Conservation (phyloP, 306 rosid species). For the Begonia masoniana region DNA sequence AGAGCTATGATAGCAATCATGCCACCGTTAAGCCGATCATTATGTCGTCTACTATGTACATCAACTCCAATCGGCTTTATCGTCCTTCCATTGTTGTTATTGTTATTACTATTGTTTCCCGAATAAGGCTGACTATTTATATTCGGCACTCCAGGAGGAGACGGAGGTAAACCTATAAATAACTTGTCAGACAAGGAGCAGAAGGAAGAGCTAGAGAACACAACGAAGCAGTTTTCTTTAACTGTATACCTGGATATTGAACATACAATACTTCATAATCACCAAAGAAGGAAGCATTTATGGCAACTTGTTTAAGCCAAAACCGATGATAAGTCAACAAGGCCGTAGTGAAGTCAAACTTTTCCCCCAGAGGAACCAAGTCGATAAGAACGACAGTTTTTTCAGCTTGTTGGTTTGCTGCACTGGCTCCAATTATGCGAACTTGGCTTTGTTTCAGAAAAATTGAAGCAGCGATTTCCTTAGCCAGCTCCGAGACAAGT, state of each 20-base stretch:
- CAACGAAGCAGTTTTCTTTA: neutral
- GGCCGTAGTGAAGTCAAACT: conserved; percentile 62
- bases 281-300: conserved; percentile 64
- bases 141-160: conserved; percentile 54
- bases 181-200: neutral
- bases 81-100: conserved; percentile 38
- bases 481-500: conserved; percentile 65
- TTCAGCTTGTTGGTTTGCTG: conserved; percentile 58
- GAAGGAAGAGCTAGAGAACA: neutral
- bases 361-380: conserved; percentile 65
- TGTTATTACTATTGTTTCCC: conserved; percentile 12
- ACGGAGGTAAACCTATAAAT: conserved; percentile 64
- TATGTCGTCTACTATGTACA: conserved; percentile 42
- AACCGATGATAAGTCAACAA: conserved; percentile 59
- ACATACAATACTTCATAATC: conserved; percentile 80
- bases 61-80: conserved; percentile 86
- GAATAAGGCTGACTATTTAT: conserved; percentile 61
- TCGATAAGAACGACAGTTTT: conserved; percentile 63
- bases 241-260: conserved; percentile 65
- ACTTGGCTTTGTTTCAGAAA: conserved; percentile 76
- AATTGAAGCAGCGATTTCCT: conserved; percentile 50
- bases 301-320: conserved; percentile 70
- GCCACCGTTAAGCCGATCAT: conserved; percentile 43
- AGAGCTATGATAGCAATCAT: conserved; percentile 42
- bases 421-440: conserved; percentile 77